phyloP scores from a whole-genome alignment of 345 rosid genomes.

The Gynandropsis gynandra region DNA sequence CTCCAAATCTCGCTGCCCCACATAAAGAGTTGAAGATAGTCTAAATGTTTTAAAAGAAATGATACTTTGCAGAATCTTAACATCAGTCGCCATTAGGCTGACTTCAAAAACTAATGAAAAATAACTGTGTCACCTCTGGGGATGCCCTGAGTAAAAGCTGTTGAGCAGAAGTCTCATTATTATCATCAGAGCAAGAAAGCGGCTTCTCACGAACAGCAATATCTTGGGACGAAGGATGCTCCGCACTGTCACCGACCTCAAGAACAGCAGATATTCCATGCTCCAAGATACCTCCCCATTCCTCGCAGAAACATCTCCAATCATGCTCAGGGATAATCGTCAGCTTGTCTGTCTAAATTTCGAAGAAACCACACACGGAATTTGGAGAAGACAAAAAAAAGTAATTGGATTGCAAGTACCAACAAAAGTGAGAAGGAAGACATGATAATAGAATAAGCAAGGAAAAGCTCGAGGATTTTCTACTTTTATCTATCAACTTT shows the following conservation, averaged over 20 bases:
- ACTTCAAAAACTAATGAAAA: not conserved
- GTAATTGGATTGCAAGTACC: too few species aligned
- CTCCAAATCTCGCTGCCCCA: too few species aligned
- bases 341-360: conserved; percentile 78
- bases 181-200: conserved; percentile 40
- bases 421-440: not conserved
- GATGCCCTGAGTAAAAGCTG: conserved; percentile 47
- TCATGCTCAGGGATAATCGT: conserved; percentile 73
- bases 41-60: too few species aligned
- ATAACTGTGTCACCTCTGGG: conserved; percentile 56
- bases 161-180: conserved; percentile 44
- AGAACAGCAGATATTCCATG: conserved; percentile 63
- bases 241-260: conserved; percentile 35
- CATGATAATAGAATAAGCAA: conserved; percentile 14
- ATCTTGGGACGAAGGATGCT: conserved; percentile 31
- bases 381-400: too few species aligned
- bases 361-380: conserved; percentile 13
- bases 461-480: not conserved
- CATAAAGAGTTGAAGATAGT: too few species aligned
- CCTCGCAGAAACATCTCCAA: conserved; percentile 91
- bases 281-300: conserved; percentile 76
- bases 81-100: too few species aligned
- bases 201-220: conserved; percentile 36
- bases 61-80: too few species aligned
- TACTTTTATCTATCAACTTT: too few species aligned